These are phyloP conservation scores for Colletotrichum acutatum DNA, from an alignment of 2,329 filamentous ascomycete species.

Conservation along the genomic window DNA sequence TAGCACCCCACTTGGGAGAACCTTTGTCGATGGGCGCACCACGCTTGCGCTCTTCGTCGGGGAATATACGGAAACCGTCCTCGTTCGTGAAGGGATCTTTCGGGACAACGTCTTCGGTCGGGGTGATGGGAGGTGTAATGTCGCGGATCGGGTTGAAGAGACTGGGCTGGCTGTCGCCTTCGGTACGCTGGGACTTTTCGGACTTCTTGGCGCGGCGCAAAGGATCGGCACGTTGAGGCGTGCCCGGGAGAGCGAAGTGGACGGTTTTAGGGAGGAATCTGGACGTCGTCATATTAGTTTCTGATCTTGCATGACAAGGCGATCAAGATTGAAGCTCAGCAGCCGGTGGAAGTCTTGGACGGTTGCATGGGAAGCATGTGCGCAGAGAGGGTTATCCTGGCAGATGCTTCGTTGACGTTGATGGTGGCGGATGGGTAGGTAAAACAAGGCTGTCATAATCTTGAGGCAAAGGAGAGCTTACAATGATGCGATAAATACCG, in stretches of 20 bases:
- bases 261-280: slow-evolving; percentile 95
- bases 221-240: slow-evolving; percentile 51
- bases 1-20: slow-evolving; percentile 80
- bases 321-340: not conserved
- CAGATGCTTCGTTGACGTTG: not conserved
- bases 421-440: not conserved
- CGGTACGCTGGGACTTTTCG: slow-evolving; percentile 19
- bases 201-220: slow-evolving; percentile 40
- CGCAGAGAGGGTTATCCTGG: slow-evolving; percentile 1
- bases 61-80: slow-evolving; percentile 66
- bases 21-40: slow-evolving; percentile 78
- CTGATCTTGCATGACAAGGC: not conserved
- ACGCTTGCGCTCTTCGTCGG: slow-evolving; percentile 58
- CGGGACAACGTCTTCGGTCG: slow-evolving; percentile 56
- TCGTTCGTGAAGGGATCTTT: slow-evolving; percentile 67
- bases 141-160: slow-evolving; percentile 61
- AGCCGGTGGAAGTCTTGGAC: not conserved
- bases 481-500: slow-evolving; percentile 63
- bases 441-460: not conserved
- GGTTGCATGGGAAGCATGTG: not conserved
- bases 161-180: slow-evolving; percentile 57
- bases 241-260: slow-evolving; percentile 79
- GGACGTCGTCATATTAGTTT: slow-evolving; percentile 31
- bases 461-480: slow-evolving; percentile 44
- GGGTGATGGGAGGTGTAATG: slow-evolving; percentile 67